phyloP scores from a whole-genome alignment of 768 basidiomycete genomes.

The Podaxis sp. region DNA sequence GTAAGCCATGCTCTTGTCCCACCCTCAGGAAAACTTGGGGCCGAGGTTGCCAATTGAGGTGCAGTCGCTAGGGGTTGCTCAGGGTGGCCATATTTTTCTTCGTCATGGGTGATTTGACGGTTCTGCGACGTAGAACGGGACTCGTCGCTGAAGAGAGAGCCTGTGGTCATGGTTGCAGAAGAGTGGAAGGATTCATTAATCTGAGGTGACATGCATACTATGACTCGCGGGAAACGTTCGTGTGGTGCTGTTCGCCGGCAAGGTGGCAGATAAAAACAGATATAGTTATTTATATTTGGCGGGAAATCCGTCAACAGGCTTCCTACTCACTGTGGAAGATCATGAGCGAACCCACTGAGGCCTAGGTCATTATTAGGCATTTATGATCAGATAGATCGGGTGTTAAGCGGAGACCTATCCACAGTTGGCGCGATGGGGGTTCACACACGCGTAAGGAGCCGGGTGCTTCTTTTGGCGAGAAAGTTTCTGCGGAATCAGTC shows the following conservation, averaged over 20 bases:
- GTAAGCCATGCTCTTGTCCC: constrained; percentile 45
- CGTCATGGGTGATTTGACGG: not conserved
- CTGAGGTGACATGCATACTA: constrained; percentile 4
- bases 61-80: not conserved
- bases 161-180: constrained; percentile 12
- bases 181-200: not conserved
- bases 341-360: not conserved
- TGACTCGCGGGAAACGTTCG: constrained; percentile 10
- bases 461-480: not conserved
- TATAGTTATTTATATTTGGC: too few relatives aligned
- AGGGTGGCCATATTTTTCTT: not conserved
- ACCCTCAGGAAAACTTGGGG: constrained; percentile 41
- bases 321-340: not conserved
- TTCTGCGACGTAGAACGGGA: not conserved
- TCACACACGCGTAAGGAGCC: not conserved
- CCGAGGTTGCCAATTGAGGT: not conserved
- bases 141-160: constrained; percentile 8
- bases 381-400: constrained; percentile 6
- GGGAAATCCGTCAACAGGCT: not conserved
- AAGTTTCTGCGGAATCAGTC: constrained; percentile 1
- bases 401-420: constrained; percentile 7
- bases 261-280: constrained; percentile 1
- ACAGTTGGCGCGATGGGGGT: not conserved
- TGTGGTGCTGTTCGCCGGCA: constrained; percentile 10
- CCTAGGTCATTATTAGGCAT: not conserved